Percentiles rank a stretch among this genome's conserved stretches.
Evolutionary conservation across 129 eudicot genomes (phyloP).

Genomic region (carrot (Daucus carota)): DH1_v3.0 NC_030382.2:52816001-52816500

Average conservation of each 20-base stretch:
- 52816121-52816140: conserved; percentile 69
- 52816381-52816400: background rate
- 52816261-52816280: conserved; percentile 49
- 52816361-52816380: background rate
- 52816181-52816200: conserved; percentile 58
- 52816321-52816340: conserved; percentile 74
- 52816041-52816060: background rate
- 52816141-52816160: conserved; percentile 57
- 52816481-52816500: conserved; percentile 69
- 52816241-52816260: conserved; percentile 71
- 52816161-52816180: conserved; percentile 51
- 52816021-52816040: conserved; percentile 7
- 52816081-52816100: conserved; percentile 73
- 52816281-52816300: conserved; percentile 81
- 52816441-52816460: background rate
- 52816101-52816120: conserved; percentile 66
- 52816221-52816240: conserved; percentile 54
- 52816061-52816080: background rate
- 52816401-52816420: no score
- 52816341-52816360: conserved; percentile 50
- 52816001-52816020: conserved; percentile 16
- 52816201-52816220: conserved; percentile 90
- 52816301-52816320: conserved; percentile 83
- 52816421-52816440: background rate
- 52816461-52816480: conserved; percentile 23